These are phyloP conservation scores for Bothriochloa decipiens DNA, from an alignment of 176 grass and related monocot genomes.

Conservation along the genomic window DNA sequence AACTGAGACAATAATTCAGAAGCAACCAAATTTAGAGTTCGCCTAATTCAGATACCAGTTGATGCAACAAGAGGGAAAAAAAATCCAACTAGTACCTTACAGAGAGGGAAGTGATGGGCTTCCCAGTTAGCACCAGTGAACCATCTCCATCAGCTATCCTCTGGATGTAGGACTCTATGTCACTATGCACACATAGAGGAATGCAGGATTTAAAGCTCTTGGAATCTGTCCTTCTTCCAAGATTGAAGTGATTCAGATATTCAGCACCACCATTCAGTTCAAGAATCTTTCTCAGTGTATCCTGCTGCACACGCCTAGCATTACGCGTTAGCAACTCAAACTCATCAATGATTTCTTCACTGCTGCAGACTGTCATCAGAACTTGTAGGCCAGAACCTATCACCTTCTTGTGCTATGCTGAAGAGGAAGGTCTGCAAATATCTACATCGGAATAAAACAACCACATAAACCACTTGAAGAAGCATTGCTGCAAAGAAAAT, in stretches of 20 bases:
- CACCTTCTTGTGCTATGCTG: slow-evolving; percentile 6
- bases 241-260: slow-evolving; percentile 70
- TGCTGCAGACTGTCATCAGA: slow-evolving; percentile 63
- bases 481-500: neutral
- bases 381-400: slow-evolving; percentile 12
- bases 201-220: slow-evolving; percentile 72
- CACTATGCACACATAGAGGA: slow-evolving; percentile 71
- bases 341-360: slow-evolving; percentile 64
- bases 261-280: slow-evolving; percentile 69
- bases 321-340: slow-evolving; percentile 69
- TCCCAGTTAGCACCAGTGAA: slow-evolving; percentile 63
- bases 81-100: slow-evolving; percentile 55
- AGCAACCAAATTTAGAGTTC: neutral
- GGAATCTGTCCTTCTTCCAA: slow-evolving; percentile 69
- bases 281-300: slow-evolving; percentile 72
- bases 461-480: slow-evolving; percentile 1
- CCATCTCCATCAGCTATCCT: slow-evolving; percentile 68
- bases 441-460: neutral
- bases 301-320: slow-evolving; percentile 58
- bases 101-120: slow-evolving; percentile 73
- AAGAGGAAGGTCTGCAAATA: slow-evolving; percentile 27
- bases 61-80: slow-evolving; percentile 13
- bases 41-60: neutral
- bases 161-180: slow-evolving; percentile 74
- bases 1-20: slow-evolving; percentile 53